Percentiles rank a stretch among this genome's conserved stretches.
These are phyloP conservation scores for Avena eriantha DNA, from an alignment of 176 grass and related monocot genomes.

Conservation along the genomic window DNA sequence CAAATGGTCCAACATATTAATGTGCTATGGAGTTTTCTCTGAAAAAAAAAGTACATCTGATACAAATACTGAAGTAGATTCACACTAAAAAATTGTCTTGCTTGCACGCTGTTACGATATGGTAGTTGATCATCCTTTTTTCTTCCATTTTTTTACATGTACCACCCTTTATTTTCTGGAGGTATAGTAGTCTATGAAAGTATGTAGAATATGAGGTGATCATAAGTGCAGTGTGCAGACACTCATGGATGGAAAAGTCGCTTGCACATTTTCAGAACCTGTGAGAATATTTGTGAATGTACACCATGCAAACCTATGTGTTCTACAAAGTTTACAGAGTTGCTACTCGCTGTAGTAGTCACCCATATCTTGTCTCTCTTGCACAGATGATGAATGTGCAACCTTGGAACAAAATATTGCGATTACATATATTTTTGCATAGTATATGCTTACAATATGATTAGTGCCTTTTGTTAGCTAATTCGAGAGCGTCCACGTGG, in stretches of 20 bases:
- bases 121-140: background rate
- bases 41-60: background rate
- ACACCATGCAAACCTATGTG: background rate
- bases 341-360: background rate
- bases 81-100: background rate
- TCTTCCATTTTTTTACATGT: background rate
- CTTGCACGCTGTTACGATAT: background rate
- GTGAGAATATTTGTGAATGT: background rate
- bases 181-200: background rate
- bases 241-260: background rate
- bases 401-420: background rate
- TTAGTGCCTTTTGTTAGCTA: background rate
- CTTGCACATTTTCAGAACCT: background rate
- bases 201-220: background rate
- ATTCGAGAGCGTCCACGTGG: background rate
- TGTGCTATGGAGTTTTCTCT: background rate
- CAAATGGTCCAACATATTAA: background rate
- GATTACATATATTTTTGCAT: background rate
- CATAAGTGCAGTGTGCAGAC: background rate
- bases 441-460: background rate
- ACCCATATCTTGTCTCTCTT: slow-evolving; percentile 1
- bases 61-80: slow-evolving; percentile 8
- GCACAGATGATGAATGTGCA: background rate
- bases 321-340: background rate
- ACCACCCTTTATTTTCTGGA: slow-evolving; percentile 1